These are phyloP conservation scores for Starmerella bacillaris DNA, from an alignment of 805 yeast genomes.

Conservation along the genomic window DNA sequence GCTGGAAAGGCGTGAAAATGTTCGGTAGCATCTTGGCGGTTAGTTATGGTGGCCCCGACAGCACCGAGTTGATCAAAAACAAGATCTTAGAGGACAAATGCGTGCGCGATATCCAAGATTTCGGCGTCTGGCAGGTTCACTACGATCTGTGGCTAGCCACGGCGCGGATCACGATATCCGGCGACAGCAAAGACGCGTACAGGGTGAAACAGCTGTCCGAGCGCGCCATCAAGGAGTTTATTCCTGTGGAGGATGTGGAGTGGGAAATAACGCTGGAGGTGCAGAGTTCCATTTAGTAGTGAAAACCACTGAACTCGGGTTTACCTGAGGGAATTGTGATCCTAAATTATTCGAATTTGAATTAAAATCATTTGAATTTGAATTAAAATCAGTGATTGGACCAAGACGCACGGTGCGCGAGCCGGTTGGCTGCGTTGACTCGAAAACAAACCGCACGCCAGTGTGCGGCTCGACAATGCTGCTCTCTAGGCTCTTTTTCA, in stretches of 20 bases:
- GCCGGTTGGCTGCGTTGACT: constrained; percentile 50
- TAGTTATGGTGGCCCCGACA: constrained; percentile 27
- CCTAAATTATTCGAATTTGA: too few species aligned
- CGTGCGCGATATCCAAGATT: constrained; percentile 20
- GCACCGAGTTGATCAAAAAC: constrained; percentile 17
- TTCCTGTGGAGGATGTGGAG: constrained; percentile 17
- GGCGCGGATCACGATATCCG: constrained; percentile 22
- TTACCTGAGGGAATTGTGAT: too few species aligned
- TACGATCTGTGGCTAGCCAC: constrained; percentile 27
- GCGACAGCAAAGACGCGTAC: constrained; percentile 21
- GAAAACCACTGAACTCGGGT: too few species aligned
- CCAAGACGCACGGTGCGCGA: constrained; percentile 15
- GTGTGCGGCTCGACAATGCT: constrained; percentile 55
- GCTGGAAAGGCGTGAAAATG: constrained; percentile 26
- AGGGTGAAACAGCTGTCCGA: constrained; percentile 21
- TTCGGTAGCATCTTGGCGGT: constrained; percentile 29
- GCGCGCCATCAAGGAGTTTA: constrained; percentile 15
- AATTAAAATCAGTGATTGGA: too few species aligned
- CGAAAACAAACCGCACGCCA: constrained; percentile 61
- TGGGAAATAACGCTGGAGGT: constrained; percentile 26
- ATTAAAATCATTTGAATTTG: too few species aligned
- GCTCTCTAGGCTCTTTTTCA: constrained; percentile 12
- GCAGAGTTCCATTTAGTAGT: constrained; percentile 1
- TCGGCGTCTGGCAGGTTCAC: constrained; percentile 29
- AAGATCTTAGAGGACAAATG: constrained; percentile 17